Percentiles rank a stretch among this genome's conserved stretches.
These are phyloP conservation scores for Ophiorrhiza pumila DNA, from an alignment of 257 asterid genomes.

Conservation along the genomic window DNA sequence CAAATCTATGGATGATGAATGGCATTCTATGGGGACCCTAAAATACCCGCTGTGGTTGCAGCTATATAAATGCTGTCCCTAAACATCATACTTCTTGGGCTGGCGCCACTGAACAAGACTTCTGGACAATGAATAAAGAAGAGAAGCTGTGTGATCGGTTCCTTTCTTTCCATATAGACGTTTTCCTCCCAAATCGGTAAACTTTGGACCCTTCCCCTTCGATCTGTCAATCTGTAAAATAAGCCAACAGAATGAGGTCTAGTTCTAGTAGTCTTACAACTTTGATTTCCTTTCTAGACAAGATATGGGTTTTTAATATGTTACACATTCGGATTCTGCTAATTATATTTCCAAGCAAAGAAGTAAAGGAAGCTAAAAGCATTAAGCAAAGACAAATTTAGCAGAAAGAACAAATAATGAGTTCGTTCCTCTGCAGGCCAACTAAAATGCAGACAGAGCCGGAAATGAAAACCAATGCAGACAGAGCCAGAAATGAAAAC, in stretches of 20 bases:
- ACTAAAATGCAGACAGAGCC: no score
- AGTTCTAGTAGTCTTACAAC: no score
- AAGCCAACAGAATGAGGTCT: not conserved
- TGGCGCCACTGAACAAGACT: conserved; percentile 39
- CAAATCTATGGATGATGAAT: conserved; percentile 20
- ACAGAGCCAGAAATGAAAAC: no score
- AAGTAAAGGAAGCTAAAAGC: no score
- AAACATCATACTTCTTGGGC: conserved; percentile 27
- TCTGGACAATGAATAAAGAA: conserved; percentile 59
- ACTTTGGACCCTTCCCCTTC: conserved; percentile 84
- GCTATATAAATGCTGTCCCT: conserved; percentile 1
- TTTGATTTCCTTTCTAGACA: no score
- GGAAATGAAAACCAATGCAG: no score
- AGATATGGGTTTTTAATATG: no score
- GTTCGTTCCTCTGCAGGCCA: no score
- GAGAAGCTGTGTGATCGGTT: conserved; percentile 47
- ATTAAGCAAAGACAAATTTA: no score
- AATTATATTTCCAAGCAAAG: no score
- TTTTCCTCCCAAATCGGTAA: conserved; percentile 92
- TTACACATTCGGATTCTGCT: no score
- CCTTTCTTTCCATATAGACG: conserved; percentile 83
- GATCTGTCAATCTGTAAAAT: conserved; percentile 83
- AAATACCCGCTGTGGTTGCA: conserved; percentile 1
- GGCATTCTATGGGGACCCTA: conserved; percentile 4
- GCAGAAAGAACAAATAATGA: no score